Conservation (phyloP, 305 asterid species). For the Fraxinus greggii region DNA sequence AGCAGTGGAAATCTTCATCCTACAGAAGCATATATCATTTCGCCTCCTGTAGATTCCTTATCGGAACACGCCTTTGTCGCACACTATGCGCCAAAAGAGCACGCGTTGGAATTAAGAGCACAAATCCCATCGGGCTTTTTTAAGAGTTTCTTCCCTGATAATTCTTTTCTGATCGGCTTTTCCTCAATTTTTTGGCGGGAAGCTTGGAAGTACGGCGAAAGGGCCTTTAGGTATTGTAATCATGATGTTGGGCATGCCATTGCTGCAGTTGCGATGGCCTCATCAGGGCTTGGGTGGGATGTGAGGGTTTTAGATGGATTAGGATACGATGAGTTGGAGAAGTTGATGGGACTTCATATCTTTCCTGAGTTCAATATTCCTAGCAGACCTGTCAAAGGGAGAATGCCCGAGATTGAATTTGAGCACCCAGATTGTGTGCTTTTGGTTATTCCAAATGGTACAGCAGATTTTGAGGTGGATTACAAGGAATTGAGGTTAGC, state of each 20-base stretch:
- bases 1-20: slow-evolving; percentile 97
- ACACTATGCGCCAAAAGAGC: slow-evolving; percentile 91
- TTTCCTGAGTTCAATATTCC: slow-evolving; percentile 53
- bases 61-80: slow-evolving; percentile 56
- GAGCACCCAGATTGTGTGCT: slow-evolving; percentile 89
- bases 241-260: slow-evolving; percentile 94
- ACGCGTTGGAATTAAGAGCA: slow-evolving; percentile 72
- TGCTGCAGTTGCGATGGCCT: slow-evolving; percentile 81
- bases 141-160: slow-evolving; percentile 43
- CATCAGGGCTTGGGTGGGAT: slow-evolving; percentile 92
- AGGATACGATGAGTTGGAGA: slow-evolving; percentile 63
- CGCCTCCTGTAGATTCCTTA: slow-evolving; percentile 56
- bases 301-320: slow-evolving; percentile 75
- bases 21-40: slow-evolving; percentile 73
- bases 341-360: slow-evolving; percentile 59
- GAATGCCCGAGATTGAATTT: slow-evolving; percentile 77
- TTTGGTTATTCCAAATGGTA: slow-evolving; percentile 63
- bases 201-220: slow-evolving; percentile 95
- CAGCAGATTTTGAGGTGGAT: slow-evolving; percentile 51
- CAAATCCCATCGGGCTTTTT: slow-evolving; percentile 49
- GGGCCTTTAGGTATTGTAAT: slow-evolving; percentile 97
- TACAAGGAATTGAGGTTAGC: slow-evolving; percentile 46
- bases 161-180: slow-evolving; percentile 63
- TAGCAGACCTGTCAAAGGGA: slow-evolving; percentile 60
- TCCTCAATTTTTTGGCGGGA: slow-evolving; percentile 93